phyloP scores from a whole-genome alignment of 2,329 filamentous ascomycete species.

The Dactylellina haptotyla region DNA sequence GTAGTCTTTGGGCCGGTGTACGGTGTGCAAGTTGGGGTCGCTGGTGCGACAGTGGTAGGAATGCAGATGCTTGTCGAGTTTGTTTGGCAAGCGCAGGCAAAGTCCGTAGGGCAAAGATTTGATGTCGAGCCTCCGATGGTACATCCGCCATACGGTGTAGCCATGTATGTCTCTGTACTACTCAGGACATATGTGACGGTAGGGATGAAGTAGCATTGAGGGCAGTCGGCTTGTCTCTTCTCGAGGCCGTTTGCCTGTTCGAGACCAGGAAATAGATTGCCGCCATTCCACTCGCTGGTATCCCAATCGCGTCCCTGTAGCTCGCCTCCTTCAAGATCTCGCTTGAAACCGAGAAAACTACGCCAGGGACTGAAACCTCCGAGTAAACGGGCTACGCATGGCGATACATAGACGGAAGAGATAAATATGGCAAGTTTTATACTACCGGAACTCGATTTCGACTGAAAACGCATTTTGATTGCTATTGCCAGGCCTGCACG shows the following conservation, averaged over 20 bases:
- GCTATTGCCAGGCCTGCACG: not conserved
- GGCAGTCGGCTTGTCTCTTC: conserved; percentile 15
- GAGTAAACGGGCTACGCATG: not conserved
- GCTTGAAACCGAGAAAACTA: not conserved
- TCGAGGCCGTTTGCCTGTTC: not conserved
- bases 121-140: not conserved
- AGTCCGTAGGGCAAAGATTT: conserved; percentile 28
- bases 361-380: not conserved
- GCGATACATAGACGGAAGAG: not conserved
- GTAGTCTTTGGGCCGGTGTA: conserved; percentile 17
- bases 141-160: conserved; percentile 15
- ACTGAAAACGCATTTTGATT: conserved; percentile 2
- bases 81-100: conserved; percentile 22
- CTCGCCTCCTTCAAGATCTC: not conserved
- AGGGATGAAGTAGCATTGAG: not conserved
- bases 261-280: not conserved
- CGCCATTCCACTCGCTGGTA: not conserved
- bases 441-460: not conserved
- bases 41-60: conserved; percentile 3
- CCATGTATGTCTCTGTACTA: conserved; percentile 8
- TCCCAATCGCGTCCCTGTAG: not conserved
- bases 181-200: not conserved
- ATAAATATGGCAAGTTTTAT: not conserved
- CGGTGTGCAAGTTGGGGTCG: not conserved
- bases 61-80: conserved; percentile 29